Percentiles rank a stretch among this genome's conserved stretches.
Conservation (phyloP, 2,329 filamentous ascomycete species). For the Microcyclospora pomicola region DNA sequence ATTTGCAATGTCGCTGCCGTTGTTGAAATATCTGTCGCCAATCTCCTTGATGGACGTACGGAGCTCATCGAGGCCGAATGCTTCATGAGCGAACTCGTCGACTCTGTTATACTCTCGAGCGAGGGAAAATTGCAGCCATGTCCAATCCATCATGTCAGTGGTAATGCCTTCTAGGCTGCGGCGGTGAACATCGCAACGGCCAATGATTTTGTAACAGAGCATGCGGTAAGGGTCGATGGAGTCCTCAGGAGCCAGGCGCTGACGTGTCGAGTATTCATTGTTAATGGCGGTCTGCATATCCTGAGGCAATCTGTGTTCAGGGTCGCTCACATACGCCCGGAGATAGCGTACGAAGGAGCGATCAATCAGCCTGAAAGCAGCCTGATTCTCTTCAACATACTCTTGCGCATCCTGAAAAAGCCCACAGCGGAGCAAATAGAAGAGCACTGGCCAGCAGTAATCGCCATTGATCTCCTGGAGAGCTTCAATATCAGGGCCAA, state of each 20-base stretch:
- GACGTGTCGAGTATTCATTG: constrained; percentile 75
- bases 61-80: constrained; percentile 53
- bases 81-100: constrained; percentile 48
- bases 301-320: constrained; percentile 61
- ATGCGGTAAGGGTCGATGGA: constrained; percentile 89
- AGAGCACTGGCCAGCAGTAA: constrained; percentile 87
- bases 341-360: constrained; percentile 82
- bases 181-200: constrained; percentile 51
- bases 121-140: constrained; percentile 52
- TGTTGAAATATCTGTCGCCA: constrained; percentile 79
- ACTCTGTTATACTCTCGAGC: constrained; percentile 47
- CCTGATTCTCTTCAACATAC: constrained; percentile 69
- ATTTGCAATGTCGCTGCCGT: constrained; percentile 63
- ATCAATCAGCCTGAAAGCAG: constrained; percentile 78
- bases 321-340: constrained; percentile 62
- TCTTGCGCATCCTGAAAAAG: constrained; percentile 70
- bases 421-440: constrained; percentile 77
- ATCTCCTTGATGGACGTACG: constrained; percentile 76
- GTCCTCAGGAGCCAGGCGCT: constrained; percentile 70
- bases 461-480: constrained; percentile 64
- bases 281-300: constrained; percentile 78
- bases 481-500: constrained; percentile 58
- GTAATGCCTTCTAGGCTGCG: constrained; percentile 44
- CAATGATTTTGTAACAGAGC: constrained; percentile 96
- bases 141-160: constrained; percentile 51